phyloP scores from a whole-genome alignment of 495 filamentous ascomycete species.

The Pseudomonodictys pantanalensis region DNA sequence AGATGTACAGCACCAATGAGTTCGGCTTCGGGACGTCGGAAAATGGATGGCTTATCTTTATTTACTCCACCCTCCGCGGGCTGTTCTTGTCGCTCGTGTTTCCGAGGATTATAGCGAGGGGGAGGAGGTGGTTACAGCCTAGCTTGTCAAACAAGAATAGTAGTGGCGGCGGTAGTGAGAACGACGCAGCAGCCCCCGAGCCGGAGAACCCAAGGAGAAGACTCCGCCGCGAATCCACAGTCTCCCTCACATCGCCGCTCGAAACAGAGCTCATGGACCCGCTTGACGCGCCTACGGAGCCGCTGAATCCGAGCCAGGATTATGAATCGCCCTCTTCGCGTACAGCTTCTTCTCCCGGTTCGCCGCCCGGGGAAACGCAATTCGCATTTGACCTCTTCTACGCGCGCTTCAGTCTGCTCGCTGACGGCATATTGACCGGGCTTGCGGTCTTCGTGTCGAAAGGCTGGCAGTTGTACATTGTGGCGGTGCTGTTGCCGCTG shows the following conservation, averaged over 20 bases:
- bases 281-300: conserved; percentile 47
- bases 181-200: conserved; percentile 20
- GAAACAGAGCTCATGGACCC: conserved; percentile 41
- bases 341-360: no score
- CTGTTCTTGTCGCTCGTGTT: conserved; percentile 55
- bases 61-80: conserved; percentile 51
- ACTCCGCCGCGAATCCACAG: no score
- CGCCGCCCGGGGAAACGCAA: no score
- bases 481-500: conserved; percentile 50
- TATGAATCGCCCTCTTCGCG: no score
- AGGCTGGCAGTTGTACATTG: conserved; percentile 53
- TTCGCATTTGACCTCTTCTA: conserved; percentile 56
- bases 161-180: not conserved
- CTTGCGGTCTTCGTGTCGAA: conserved; percentile 50
- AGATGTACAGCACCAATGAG: conserved; percentile 48
- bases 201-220: no score
- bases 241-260: conserved; percentile 14
- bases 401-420: conserved; percentile 50
- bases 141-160: not conserved
- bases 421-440: conserved; percentile 53
- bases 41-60: conserved; percentile 44
- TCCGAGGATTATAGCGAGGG: conserved; percentile 49
- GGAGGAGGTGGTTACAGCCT: conserved; percentile 47
- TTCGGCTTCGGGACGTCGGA: conserved; percentile 54
- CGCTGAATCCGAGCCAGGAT: conserved; percentile 36